Percentiles rank a stretch among this genome's conserved stretches.
These are phyloP conservation scores for Austropuccinia psidii DNA, from an alignment of 1,284 basidiomycete genomes.

Conservation along the genomic window DNA sequence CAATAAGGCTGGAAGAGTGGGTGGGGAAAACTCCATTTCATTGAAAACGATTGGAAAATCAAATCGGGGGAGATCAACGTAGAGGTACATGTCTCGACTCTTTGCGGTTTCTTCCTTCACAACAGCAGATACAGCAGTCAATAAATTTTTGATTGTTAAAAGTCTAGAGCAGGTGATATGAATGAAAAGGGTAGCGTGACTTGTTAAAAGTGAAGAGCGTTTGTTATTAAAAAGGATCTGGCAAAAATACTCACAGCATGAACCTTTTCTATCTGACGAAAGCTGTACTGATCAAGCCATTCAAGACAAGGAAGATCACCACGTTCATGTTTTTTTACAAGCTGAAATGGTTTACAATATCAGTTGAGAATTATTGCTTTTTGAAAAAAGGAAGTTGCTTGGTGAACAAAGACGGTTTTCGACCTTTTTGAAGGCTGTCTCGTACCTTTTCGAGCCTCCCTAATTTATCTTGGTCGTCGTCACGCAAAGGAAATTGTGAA, in stretches of 20 bases:
- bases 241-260: slow-evolving; percentile 64
- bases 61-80: slow-evolving; percentile 92
- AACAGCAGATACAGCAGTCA: not conserved
- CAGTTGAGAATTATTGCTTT: not conserved
- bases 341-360: slow-evolving; percentile 50
- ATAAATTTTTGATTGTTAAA: not conserved
- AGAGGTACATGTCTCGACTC: slow-evolving; percentile 60
- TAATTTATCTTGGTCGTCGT: slow-evolving; percentile 67
- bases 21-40: slow-evolving; percentile 54
- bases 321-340: slow-evolving; percentile 91
- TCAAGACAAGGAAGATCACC: slow-evolving; percentile 88
- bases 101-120: slow-evolving; percentile 38
- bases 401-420: not conserved
- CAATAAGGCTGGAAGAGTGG: slow-evolving; percentile 44
- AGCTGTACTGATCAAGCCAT: slow-evolving; percentile 89
- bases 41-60: slow-evolving; percentile 97
- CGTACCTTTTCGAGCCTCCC: slow-evolving; percentile 80
- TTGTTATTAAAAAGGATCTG: slow-evolving; percentile 77
- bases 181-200: not conserved
- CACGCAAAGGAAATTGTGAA: slow-evolving; percentile 61
- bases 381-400: not conserved
- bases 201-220: slow-evolving; percentile 41
- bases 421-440: not conserved
- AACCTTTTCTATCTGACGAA: slow-evolving; percentile 84
- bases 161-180: not conserved